Base-by-base conservation (phyloP, 176 grass and related monocot genomes). In the Echinochloa phyllopogon region DNA sequence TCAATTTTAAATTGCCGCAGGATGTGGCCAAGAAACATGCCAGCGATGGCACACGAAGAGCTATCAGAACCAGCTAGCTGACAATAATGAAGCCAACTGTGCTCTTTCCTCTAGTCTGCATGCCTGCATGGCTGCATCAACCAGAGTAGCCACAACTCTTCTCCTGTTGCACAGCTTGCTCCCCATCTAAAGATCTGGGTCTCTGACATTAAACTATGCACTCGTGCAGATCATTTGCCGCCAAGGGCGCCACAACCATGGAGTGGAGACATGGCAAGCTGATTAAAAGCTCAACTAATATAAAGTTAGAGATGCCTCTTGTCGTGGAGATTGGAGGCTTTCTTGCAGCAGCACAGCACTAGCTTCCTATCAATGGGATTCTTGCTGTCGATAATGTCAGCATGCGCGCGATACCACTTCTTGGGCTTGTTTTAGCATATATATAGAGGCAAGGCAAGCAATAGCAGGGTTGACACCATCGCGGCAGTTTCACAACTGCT, bases 191-290 rank as follows among this genome's bases (percentile, higher is more conserved):
- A 6, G n/a, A 57, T 70, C 79, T 69, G 79, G 52, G 56, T 27
- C 36, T 43, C 29, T 33, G 0, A 5, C 48, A 74, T 60, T 41
- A 43, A 86, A 80, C 67, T 86, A 48, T 6, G 70, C 36, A 38
- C 66, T 42, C 66, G 40, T 23, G 66, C 66, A 69, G 18, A 68
- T 68, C 18, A 21, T 43, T 69, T 69, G 9, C 18, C 11, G 14
- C 39, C 8, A 48, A 14, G 29, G 29, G 29, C 29, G 29, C 37
- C 49, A 65, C 49, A 65, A 33, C 29, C 29, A 33, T 33, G 29
- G 29, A 33, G 29, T 13, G 7, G 59, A 29, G 44, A 65, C 76
- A 79, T 36, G 37, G 7, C 38, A 67, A 9, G 65, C 65, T 53
- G 50, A 53, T 18, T 16, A 18, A 53, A 53, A 6, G 50, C 50